Conservation (phyloP, 306 rosid species). For the Dalbergia oliveri region DNA sequence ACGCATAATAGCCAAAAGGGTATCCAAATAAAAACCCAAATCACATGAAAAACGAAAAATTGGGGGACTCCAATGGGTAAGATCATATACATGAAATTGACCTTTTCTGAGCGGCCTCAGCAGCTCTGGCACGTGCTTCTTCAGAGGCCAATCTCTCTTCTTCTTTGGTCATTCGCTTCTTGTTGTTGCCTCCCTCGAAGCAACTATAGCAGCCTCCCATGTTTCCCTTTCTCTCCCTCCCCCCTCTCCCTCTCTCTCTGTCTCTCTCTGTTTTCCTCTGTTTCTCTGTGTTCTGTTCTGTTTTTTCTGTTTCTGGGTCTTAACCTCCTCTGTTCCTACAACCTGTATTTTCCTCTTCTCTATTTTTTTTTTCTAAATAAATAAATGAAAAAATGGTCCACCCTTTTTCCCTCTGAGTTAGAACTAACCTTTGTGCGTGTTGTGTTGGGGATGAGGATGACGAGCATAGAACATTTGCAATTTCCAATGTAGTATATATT, state of each 20-base stretch:
- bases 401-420: not conserved
- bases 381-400: not conserved
- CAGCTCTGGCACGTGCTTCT: slow-evolving; percentile 85
- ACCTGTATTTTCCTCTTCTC: not conserved
- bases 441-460: not conserved
- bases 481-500: not conserved
- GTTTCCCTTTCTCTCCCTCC: slow-evolving; percentile 4
- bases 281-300: slow-evolving; percentile 3
- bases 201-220: slow-evolving; percentile 84
- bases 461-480: not conserved
- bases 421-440: not conserved
- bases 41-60: not conserved
- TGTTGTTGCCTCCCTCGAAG: slow-evolving; percentile 66
- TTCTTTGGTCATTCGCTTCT: slow-evolving; percentile 62
- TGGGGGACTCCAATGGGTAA: not conserved
- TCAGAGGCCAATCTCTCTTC: slow-evolving; percentile 81
- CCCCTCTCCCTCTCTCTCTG: slow-evolving; percentile 1
- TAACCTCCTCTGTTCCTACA: not conserved
- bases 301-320: not conserved
- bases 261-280: not conserved
- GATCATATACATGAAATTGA: not conserved
- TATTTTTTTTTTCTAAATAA: not conserved
- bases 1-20: slow-evolving; percentile 12
- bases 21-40: slow-evolving; percentile 19
- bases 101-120: slow-evolving; percentile 97